Evolutionary conservation across 1,284 basidiomycete genomes (phyloP).

Genomic region (Heterobasidion parviporum): DNA sequence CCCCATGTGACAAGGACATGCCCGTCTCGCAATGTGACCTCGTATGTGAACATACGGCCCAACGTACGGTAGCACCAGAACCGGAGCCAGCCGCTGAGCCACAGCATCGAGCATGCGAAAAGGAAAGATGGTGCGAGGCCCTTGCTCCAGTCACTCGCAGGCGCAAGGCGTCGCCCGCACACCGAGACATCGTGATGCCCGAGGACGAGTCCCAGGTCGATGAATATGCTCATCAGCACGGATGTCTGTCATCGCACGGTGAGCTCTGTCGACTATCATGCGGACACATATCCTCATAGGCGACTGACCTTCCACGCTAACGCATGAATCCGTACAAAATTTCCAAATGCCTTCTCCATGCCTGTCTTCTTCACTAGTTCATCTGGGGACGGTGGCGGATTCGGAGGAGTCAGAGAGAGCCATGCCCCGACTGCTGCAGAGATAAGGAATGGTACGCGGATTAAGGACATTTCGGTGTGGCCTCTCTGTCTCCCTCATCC

Average conservation of each 20-base stretch:
- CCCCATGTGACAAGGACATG: constrained; percentile 48
- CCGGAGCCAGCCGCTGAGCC: constrained; percentile 24
- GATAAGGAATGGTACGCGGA: constrained; percentile 8
- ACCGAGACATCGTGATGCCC: background rate
- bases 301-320: constrained; percentile 11
- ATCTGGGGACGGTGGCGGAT: constrained; percentile 7
- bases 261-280: background rate
- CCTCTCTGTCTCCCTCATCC: too few relatives aligned
- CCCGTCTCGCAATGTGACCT: constrained; percentile 44
- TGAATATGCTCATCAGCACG: constrained; percentile 7
- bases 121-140: constrained; percentile 28
- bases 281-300: background rate
- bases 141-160: constrained; percentile 14
- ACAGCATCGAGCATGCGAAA: constrained; percentile 30
- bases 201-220: background rate
- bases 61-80: constrained; percentile 29
- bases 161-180: background rate
- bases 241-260: constrained; percentile 5
- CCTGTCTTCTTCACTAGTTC: constrained; percentile 8
- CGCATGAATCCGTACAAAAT: constrained; percentile 8
- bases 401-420: constrained; percentile 12
- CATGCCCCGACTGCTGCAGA: constrained; percentile 5
- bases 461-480: background rate
- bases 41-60: constrained; percentile 54
- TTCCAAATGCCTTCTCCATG: constrained; percentile 10